A percentile compares a stretch with the other conserved stretches of the same genome.
phyloP scores from a whole-genome alignment of 768 basidiomycete species.

The Xerocomellus intermedius region DNA sequence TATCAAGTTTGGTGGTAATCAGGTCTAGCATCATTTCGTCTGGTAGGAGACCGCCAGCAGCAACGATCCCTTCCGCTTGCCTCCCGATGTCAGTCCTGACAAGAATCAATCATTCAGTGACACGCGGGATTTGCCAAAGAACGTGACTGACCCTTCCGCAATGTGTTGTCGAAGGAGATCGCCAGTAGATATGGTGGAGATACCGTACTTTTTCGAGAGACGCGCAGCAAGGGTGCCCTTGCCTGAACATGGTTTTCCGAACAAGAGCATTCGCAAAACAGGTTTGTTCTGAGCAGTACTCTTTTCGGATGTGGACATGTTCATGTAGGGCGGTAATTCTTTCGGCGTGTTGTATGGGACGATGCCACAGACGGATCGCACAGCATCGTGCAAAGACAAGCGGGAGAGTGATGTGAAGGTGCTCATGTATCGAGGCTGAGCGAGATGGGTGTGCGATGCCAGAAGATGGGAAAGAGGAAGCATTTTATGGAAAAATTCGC shows the following conservation, averaged over 20 bases:
- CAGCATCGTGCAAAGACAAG: not conserved
- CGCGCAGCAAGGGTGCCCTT: constrained; percentile 79
- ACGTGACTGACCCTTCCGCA: constrained; percentile 46
- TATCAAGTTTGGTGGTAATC: constrained; percentile 66
- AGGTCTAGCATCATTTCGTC: constrained; percentile 79
- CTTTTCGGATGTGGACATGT: constrained; percentile 25
- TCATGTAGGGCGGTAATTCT: constrained; percentile 51
- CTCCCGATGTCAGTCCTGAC: constrained; percentile 67
- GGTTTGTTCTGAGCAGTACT: constrained; percentile 27
- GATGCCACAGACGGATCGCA: constrained; percentile 20
- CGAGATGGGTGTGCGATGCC: not conserved
- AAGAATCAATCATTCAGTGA: not conserved
- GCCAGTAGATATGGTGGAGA: constrained; percentile 75
- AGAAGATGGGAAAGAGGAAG: constrained; percentile 1
- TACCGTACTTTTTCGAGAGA: constrained; percentile 71
- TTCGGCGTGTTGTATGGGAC: constrained; percentile 27
- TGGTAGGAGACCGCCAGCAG: constrained; percentile 69
- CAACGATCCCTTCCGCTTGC: constrained; percentile 75
- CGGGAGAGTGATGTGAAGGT: not conserved
- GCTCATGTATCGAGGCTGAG: not conserved
- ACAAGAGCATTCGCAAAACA: constrained; percentile 47
- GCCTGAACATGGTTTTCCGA: constrained; percentile 65
- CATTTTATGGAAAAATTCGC: not conserved
- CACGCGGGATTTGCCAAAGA: not conserved
- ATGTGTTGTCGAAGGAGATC: constrained; percentile 86